Base-by-base conservation (phyloP, 2,329 filamentous ascomycete species). In the Pseudomassariella vexata region DNA sequence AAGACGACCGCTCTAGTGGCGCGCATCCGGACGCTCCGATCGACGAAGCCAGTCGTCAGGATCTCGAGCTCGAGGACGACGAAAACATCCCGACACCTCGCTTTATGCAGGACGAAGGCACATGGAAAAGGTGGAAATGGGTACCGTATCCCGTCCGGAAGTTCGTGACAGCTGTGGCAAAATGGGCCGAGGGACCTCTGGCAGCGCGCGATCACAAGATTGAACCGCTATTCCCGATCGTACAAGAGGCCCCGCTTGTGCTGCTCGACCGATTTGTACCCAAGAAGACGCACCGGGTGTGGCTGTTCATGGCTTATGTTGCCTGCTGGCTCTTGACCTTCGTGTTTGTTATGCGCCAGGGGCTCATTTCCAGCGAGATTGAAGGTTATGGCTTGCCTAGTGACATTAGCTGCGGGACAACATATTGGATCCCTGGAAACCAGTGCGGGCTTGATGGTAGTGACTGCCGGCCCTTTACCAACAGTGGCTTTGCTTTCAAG, bases 391-490 rank as follows among this genome's bases (percentile, higher is more conserved):
- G 82, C 11, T 65, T 62, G 27, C 82, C 84, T 0, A 66, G 71
- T 34, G 66, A 70, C 32, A 74, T 90, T 25, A 65, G 74, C 19
- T 92, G 85, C 54, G 74, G 72, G 9, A 68, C 73, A 33, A 72
- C 78, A 10, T 85, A 84, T 50, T 92, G 85, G 83, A 69, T 64
- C 7, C 54, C 76, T 22, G 79, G 77, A 20, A 89, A 88, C 49
- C 63, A 62, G 9, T 92, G 85, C 53, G 85, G 84, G 1, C 49
- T 90, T 10, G 78, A 90, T 44, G 85, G 85, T 6, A 76, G 78
- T 38, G 65, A 76, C 31, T 92, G 85, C 49, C 75, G 84, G 7
- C 85, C 85, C 0, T 92, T 92, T 49, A 73, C 71, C 36, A 79
- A 78, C 41, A 73, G 65, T 35, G 76, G 76, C 1, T 79, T 87